Percentiles rank a stretch among this genome's conserved stretches.
These are phyloP conservation scores for Stylosanthes scabra DNA, from an alignment of 331 rosid genomes.

Conservation along the genomic window DNA sequence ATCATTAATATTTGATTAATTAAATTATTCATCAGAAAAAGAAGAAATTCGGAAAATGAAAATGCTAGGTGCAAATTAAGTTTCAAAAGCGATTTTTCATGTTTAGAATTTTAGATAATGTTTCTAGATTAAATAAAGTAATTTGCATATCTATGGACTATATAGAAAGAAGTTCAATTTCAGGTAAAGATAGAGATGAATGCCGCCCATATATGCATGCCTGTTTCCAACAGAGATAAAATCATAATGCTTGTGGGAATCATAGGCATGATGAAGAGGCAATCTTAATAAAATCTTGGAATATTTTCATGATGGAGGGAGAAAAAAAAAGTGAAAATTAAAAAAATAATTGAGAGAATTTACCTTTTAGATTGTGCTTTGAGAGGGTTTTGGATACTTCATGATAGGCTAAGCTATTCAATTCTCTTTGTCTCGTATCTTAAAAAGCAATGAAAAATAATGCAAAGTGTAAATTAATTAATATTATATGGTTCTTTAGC, in stretches of 20 bases:
- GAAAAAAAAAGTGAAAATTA: background rate
- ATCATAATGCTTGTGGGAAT: slow-evolving; percentile 40
- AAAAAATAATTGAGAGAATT: slow-evolving; percentile 34
- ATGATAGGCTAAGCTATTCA: slow-evolving; percentile 35
- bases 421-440: slow-evolving; percentile 60
- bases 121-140: slow-evolving; percentile 17
- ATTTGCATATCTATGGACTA: background rate
- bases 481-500: too few relatives aligned
- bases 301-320: slow-evolving; percentile 36
- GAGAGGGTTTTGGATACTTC: slow-evolving; percentile 46
- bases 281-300: slow-evolving; percentile 42
- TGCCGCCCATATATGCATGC: background rate
- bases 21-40: too few relatives aligned
- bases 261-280: slow-evolving; percentile 25
- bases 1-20: too few relatives aligned
- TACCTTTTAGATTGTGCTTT: slow-evolving; percentile 34
- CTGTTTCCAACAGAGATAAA: slow-evolving; percentile 28
- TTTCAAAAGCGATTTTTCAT: too few relatives aligned
- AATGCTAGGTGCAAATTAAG: too few relatives aligned
- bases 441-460: slow-evolving; percentile 44
- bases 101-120: background rate
- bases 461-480: slow-evolving; percentile 1
- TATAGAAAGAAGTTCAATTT: too few relatives aligned
- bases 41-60: too few relatives aligned
- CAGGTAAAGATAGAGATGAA: too few relatives aligned